Evolutionary conservation across 2,329 filamentous ascomycete genomes (phyloP), one percentile per base, ranked within the genome.

Genomic region (Penicillium sp.): DNA sequence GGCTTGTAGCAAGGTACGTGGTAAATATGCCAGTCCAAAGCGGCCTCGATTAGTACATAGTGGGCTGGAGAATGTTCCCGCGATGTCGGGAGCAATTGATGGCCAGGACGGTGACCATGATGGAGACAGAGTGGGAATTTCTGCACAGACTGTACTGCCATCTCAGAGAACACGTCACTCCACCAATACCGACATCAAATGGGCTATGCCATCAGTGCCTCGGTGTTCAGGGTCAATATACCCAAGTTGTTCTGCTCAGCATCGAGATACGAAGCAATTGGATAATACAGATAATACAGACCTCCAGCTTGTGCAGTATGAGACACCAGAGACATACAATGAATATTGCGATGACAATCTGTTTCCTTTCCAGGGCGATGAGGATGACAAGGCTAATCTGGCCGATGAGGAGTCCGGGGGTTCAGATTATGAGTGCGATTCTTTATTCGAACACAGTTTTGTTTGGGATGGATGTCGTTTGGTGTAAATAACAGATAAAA

Each of bases 1-100:
- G 33, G 51, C 55, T 14, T 68, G 63, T 26, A 58, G 49, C 11
- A 65, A 50, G 50, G 50, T 44, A 4, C 60, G 51, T 55, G 29
- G 29, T 2, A 27, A 19, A 8, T 57, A 61, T 42, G 44, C 51
- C 8, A 49, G 25, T 13, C 50, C 35, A 42, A 39, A 5, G n/a
- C 13, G 25, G 16, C 16, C 14, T 31, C 45, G 45, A 47, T 26
- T 6, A 2, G 16, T 1, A 14, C 23, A 29, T 23, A 9, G 19
- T 13, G 7, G 21, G 10, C 19, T 1, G 39, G 19, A 23, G 11
- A 5, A 23, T 42, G 1, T 21, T 10, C 19, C 19, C 4, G 19
- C 8, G 11, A 21, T 9, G 1, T 42, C 3, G 4, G 19, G 2
- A 42, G 10, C 10, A 13, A 14, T 23, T 19, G n/a, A 6, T 23